Evolutionary conservation across 306 rosid species (phyloP), one percentile per base, ranked within the genome.

Genomic region (Pterocarpus santalinus): DNA sequence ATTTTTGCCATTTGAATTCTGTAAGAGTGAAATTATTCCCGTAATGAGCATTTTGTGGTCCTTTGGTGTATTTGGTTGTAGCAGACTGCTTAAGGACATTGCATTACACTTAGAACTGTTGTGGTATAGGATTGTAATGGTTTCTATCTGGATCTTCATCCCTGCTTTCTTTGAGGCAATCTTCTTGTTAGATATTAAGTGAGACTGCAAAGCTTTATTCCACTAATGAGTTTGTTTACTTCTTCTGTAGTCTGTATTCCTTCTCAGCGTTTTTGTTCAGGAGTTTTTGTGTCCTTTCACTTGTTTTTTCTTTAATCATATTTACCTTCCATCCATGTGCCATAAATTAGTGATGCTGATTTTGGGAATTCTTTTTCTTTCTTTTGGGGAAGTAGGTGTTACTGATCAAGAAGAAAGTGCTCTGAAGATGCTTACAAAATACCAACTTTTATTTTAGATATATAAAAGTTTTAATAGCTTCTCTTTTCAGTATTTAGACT

Each of bases 301-400:
- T 28, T 17, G 4, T 73, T 61, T 60, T 34, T 28, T 34, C 62
- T 8, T 30, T 66, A 12, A 43, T 44, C 53, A 17, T 39, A 15
- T 62, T 65, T 15, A 30, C 33, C 52, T 47, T 79, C 73, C 69
- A 73, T 66, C 51, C n/a, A 30, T 34, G 44, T 63, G 43, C 58
- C 49, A 13, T 28, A 15, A 46, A 58, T 57, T 49, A 64, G 62
- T 65, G 35, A 17, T 65, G 38, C 28, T 64, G 65, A 51, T 62
- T 62, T 65, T 83, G 65, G 34, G 72, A 57, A 30, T 36, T 30
- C 13, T 2, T 65, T 49, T 52, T 7, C 53, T 8, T 65, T 22
- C 34, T 16, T 56, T 51, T 61, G 17, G 10, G 39, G 75, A 64
- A 77, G 38, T 15, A 39, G 55, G 22, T 72, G 76, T n/a, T 55